phyloP scores from a whole-genome alignment of 139 green algal species.

The Volvox reticuliferus region DNA sequence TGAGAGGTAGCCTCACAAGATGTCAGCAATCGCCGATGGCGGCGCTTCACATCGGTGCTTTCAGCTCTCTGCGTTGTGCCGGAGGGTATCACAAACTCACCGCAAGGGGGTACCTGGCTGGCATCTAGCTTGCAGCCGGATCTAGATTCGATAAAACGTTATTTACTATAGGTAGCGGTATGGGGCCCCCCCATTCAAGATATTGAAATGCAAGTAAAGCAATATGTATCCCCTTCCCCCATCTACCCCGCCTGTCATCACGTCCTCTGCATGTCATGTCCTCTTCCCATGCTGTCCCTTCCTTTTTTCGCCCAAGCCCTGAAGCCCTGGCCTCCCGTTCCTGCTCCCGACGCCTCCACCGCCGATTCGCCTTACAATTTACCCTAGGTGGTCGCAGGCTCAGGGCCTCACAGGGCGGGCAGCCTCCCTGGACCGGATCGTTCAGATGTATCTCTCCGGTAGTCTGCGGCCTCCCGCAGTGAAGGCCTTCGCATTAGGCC shows the following conservation, averaged over 20 bases:
- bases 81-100: neutral
- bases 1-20: neutral
- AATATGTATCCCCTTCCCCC: too few relatives aligned
- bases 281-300: neutral
- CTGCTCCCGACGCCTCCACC: neutral
- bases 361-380: neutral
- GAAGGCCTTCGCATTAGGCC: neutral
- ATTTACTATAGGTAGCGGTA: too few relatives aligned
- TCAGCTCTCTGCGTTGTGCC: neutral
- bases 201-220: too few relatives aligned
- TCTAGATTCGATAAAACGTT: neutral
- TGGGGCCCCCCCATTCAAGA: too few relatives aligned
- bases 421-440: conserved; percentile 41
- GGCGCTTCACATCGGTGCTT: neutral
- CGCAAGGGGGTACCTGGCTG: neutral
- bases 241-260: neutral
- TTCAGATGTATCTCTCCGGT: conserved; percentile 17
- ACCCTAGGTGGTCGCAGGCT: conserved; percentile 40
- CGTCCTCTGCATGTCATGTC: neutral
- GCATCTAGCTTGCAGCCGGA: too few relatives aligned
- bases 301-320: neutral
- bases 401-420: conserved; percentile 40
- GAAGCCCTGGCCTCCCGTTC: neutral
- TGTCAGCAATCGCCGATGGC: neutral
- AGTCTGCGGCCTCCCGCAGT: conserved; percentile 32